Base-by-base conservation (phyloP, 129 eudicot species). In the Saposhnikovia divaricata region DNA sequence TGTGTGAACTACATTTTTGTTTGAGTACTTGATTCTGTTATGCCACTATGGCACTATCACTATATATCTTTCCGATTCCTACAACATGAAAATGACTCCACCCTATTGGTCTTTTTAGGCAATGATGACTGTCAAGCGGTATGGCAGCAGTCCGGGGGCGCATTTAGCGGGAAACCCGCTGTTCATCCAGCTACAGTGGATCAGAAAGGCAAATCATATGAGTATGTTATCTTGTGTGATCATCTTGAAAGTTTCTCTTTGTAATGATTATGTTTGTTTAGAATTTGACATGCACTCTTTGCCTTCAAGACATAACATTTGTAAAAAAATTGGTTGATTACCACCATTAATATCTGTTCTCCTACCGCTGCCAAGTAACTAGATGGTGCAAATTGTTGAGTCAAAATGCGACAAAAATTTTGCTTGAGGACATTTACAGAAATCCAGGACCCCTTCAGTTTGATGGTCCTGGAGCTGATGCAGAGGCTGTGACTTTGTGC, bases 391-490 rank as follows among this genome's bases (percentile, higher is more conserved):
- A 97, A 87, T 69, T 92, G 78, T 87, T 92, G 80, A 87, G 89
- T 81, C 89, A 88, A 79, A 95, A 92, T 80, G 94, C 96, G 9
- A 50, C 85, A 80, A 95, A 87, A 66, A 88, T 92, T 53, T 88
- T 90, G 86, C 76, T 92, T 79, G 99, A 95, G 4, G 99, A 95
- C 79, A 82, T 90, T 15, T 92, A 95, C 40, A 90, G 93, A 90
- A 95, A 95, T 84, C 96, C 96, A 0, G 98, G 98, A 48, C 97
- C 98, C 55, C 89, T 95, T 82, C 98, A 95, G 82, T 95, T 85
- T 84, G 97, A 95, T 61, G 97, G 99, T 38, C 97, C 97, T 15
- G 99, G 99, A 80, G 91, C 97, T n/a, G n/a, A n/a, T n/a, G n/a
- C n/a, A n/a, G n/a, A n/a, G n/a, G n/a, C n/a, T n/a, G n/a, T n/a